A percentile compares a stretch with the other conserved stretches of the same genome.
phyloP scores from a whole-genome alignment of 139 green algal species.

The Chlamydomonas eustigma region DNA sequence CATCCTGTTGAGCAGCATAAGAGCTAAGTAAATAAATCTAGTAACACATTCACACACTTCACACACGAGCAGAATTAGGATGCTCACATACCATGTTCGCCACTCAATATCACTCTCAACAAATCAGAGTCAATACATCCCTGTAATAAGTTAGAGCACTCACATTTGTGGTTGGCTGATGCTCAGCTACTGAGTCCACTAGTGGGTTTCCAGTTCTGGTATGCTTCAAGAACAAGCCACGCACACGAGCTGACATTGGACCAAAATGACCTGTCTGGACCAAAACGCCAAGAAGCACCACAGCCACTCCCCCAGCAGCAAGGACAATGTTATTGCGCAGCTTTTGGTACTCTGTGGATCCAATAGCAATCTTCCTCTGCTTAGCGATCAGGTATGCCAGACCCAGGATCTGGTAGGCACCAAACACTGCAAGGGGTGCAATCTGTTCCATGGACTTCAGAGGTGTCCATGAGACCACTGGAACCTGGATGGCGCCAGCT shows the following conservation, averaged over 20 bases:
- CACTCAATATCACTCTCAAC: too few species aligned
- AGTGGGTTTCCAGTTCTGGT: conserved; percentile 15
- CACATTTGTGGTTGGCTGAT: conserved; percentile 3
- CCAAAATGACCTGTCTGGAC: conserved; percentile 12
- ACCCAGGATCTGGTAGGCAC: background rate
- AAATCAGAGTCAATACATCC: too few species aligned
- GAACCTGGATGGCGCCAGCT: conserved; percentile 4
- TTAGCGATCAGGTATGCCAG: background rate
- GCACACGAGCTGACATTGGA: conserved; percentile 4
- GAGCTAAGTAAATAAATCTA: too few species aligned
- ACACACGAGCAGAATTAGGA: too few species aligned
- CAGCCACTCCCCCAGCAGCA: background rate
- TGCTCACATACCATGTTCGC: too few species aligned
- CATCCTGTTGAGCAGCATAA: background rate
- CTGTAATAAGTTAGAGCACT: too few species aligned
- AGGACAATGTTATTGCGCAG: background rate
- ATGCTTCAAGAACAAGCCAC: conserved; percentile 13
- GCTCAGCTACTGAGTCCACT: conserved; percentile 1
- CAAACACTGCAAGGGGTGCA: background rate
- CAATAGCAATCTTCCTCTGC: background rate
- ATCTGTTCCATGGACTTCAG: conserved; percentile 18
- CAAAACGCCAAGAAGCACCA: background rate
- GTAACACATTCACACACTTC: too few species aligned
- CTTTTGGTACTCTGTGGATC: background rate
- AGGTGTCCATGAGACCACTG: background rate